Evolutionary conservation across 2,329 filamentous ascomycete species (phyloP).

Genomic region (Monilinia vaccinii-corymbosi): DNA sequence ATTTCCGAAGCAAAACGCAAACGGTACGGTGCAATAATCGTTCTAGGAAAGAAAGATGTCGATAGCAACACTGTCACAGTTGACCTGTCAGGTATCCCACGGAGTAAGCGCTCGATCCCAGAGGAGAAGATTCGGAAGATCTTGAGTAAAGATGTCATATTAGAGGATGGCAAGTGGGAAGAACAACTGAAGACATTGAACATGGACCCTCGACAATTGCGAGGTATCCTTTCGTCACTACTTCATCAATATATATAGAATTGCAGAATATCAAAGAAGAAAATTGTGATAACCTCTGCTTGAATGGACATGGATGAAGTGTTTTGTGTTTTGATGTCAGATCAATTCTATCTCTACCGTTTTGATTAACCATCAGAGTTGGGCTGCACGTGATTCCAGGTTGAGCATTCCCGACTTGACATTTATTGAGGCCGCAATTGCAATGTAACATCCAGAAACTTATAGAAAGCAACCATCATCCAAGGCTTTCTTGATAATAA

Average conservation of each 20-base stretch:
- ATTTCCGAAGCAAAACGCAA: constrained; percentile 60
- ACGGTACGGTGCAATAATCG: constrained; percentile 65
- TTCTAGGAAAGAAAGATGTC: constrained; percentile 60
- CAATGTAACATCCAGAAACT: background rate
- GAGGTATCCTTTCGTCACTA: background rate
- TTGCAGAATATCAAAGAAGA: background rate
- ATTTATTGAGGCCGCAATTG: no score
- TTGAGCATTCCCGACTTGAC: no score
- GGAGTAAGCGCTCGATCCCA: background rate
- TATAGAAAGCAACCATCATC: background rate
- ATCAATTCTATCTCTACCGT: no score
- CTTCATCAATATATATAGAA: background rate
- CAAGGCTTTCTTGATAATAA: background rate
- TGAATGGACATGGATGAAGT: no score
- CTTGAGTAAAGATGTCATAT: background rate
- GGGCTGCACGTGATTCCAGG: no score
- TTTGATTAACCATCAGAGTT: no score
- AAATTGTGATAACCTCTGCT: background rate
- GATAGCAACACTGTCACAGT: constrained; percentile 46
- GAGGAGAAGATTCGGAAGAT: background rate
- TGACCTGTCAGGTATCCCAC: constrained; percentile 32
- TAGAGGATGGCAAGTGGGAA: constrained; percentile 1
- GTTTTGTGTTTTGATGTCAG: no score
- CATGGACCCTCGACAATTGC: background rate
- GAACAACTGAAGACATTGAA: background rate